phyloP scores from a whole-genome alignment of 331 rosid genomes.

The Telfairia occidentalis region DNA sequence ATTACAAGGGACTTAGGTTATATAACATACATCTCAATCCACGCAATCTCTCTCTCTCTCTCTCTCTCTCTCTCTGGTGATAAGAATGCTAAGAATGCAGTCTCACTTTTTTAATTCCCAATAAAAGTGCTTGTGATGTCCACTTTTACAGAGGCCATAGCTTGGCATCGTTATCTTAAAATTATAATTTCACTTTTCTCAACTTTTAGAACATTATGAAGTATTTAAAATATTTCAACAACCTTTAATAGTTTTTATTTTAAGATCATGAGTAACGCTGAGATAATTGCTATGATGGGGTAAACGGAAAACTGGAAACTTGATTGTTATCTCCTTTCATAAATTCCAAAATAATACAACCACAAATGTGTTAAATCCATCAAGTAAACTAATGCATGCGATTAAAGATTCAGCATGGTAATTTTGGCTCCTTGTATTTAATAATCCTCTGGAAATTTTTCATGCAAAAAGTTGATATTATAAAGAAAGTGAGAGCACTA shows the following conservation, averaged over 20 bases:
- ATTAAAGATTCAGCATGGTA: background rate
- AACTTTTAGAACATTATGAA: background rate
- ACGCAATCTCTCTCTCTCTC: no score
- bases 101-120: background rate
- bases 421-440: background rate
- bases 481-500: background rate
- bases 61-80: no score
- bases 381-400: background rate
- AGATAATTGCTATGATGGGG: background rate
- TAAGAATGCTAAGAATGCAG: no score
- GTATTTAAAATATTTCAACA: background rate
- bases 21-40: background rate
- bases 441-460: background rate
- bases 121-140: background rate
- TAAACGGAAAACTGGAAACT: background rate
- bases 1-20: background rate
- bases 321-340: background rate
- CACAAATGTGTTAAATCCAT: background rate
- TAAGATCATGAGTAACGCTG: background rate
- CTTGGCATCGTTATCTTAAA: background rate
- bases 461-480: background rate
- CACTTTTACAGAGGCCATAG: background rate
- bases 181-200: background rate
- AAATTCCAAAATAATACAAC: background rate
- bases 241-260: background rate